A percentile compares a stretch with the other conserved stretches of the same genome.
These are phyloP conservation scores for Brassica hybrid DNA, from an alignment of 441 rosid species.

Conservation along the genomic window DNA sequence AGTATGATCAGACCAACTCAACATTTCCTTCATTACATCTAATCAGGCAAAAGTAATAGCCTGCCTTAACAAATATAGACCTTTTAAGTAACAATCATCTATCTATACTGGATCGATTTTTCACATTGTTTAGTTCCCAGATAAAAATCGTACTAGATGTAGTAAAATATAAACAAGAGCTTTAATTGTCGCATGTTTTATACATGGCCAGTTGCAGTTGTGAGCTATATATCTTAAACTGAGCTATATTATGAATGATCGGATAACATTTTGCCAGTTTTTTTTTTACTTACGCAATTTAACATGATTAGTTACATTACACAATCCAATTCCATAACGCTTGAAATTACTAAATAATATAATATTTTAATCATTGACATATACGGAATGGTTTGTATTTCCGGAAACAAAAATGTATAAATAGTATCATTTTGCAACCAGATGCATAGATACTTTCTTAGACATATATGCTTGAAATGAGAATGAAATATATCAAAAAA, in stretches of 20 bases:
- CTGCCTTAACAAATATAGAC: not conserved
- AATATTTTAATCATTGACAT: not conserved
- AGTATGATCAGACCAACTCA: slow-evolving; percentile 26
- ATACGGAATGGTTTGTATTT: not conserved
- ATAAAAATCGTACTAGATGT: not conserved
- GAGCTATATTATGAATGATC: not conserved
- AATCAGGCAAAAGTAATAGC: not conserved
- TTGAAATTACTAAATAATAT: not conserved
- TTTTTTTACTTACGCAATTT: not conserved
- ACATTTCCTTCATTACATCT: slow-evolving; percentile 20
- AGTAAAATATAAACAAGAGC: not conserved
- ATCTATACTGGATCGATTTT: not conserved
- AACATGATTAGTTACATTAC: not conserved
- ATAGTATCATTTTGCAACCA: slow-evolving; percentile 20
- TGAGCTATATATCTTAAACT: not conserved
- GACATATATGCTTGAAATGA: slow-evolving; percentile 14
- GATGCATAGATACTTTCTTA: slow-evolving; percentile 20
- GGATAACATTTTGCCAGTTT: not conserved
- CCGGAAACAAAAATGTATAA: not conserved
- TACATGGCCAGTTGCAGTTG: not conserved
- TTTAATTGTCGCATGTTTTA: not conserved
- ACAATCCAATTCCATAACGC: not conserved
- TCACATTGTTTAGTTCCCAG: not conserved
- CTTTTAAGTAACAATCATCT: not conserved
- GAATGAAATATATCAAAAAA: slow-evolving; percentile 15